These are phyloP conservation scores for Colletotrichum sansevieriae DNA, from an alignment of 2,329 filamentous ascomycete genomes.

Conservation along the genomic window DNA sequence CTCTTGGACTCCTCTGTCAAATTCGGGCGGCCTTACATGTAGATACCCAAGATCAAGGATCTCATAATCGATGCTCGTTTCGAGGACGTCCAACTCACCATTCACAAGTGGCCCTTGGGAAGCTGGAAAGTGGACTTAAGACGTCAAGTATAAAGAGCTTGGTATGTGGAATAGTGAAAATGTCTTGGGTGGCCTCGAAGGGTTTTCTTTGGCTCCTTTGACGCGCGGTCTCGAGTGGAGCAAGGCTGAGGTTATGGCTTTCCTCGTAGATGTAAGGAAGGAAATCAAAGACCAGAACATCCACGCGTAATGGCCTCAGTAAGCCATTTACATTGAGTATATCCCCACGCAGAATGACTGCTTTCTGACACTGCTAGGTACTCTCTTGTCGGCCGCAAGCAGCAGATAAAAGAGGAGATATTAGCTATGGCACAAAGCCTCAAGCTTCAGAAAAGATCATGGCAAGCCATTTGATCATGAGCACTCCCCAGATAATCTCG, in stretches of 20 bases:
- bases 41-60: conserved; percentile 48
- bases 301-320: background rate
- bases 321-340: background rate
- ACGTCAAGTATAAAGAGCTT: conserved; percentile 50
- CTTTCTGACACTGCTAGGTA: background rate
- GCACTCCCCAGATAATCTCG: no score
- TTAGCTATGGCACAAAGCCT: no score
- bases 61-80: conserved; percentile 63
- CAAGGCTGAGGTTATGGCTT: no score
- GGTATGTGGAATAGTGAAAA: conserved; percentile 47
- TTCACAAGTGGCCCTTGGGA: conserved; percentile 51
- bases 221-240: background rate
- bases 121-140: conserved; percentile 53
- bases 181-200: no score
- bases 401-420: background rate
- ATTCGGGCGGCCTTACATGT: conserved; percentile 43
- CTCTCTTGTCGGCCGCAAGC: background rate
- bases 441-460: no score
- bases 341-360: no score
- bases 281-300: no score
- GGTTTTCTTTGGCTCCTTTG: background rate
- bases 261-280: no score
- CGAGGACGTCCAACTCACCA: conserved; percentile 52
- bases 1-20: background rate
- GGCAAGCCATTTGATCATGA: no score